A percentile compares a stretch with the other conserved stretches of the same genome.
Conservation (phyloP, 208 protist genomes). For the Phytomonas francai region DNA sequence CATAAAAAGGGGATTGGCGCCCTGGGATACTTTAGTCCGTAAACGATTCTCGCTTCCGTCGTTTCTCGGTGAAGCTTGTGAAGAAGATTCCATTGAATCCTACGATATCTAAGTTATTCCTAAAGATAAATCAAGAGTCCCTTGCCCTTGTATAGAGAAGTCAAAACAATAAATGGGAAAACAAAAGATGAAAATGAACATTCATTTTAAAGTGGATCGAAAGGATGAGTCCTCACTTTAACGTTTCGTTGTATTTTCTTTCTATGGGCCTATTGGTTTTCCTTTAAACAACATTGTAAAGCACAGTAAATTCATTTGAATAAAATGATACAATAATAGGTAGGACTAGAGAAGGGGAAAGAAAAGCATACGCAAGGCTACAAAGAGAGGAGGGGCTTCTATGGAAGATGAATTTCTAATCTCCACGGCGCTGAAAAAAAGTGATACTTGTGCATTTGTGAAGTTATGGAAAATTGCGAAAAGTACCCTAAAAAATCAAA, state of each 20-base stretch:
- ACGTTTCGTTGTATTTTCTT: neutral
- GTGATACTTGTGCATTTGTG: neutral
- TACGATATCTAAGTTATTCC: neutral
- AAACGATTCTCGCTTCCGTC: neutral
- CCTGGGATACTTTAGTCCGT: neutral
- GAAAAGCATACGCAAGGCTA: neutral
- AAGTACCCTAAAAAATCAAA: neutral
- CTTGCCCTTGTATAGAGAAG: neutral
- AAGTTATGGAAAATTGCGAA: neutral
- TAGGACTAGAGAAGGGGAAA: neutral
- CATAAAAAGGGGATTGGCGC: neutral
- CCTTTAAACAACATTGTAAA: neutral
- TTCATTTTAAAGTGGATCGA: neutral
- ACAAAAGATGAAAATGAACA: neutral
- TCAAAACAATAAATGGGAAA: neutral
- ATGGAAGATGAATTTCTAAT: too few species aligned
- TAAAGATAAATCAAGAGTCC: neutral
- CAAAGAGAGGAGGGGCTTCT: too few species aligned
- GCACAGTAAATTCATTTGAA: neutral
- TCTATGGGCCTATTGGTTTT: neutral
- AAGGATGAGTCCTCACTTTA: neutral
- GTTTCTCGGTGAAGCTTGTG: neutral
- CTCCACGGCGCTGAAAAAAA: neutral
- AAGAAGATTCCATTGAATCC: neutral
- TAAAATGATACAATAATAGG: neutral